Evolutionary conservation across 148 eudicot species (phyloP), one percentile per base, ranked within the genome.

Genomic region (Tetragonia tetragonoides): DNA sequence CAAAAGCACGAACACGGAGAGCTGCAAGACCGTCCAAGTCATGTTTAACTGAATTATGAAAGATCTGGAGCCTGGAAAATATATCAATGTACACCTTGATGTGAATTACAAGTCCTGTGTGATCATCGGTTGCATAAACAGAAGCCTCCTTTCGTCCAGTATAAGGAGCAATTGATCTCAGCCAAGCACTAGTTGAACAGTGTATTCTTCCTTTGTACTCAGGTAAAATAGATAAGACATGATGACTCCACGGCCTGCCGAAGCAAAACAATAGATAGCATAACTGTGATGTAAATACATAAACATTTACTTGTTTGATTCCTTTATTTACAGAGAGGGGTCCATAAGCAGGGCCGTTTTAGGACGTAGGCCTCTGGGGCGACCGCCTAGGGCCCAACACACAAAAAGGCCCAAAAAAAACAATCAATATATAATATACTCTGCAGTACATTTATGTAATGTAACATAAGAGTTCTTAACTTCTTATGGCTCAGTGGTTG

Each of bases 191-290:
- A n/a, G 97, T 89, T 62, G 97, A 90, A 83, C 98, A 94, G 73
- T 70, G 98, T 63, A 80, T 87, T 80, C 88, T 92, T 61, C 73
- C 80, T 84, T 94, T 92, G 60, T 84, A 89, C 84, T 94, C 97
- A 62, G 98, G 98, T 70, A 84, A 75, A 81, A 94, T 88, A 78
- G 93, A 84, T 65, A 94, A 79, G 62, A 94, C 97, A 80, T 91
- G 98, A 88, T 94, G 98, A 86, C 92, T 97, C 98, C 98, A 94
- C 37, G 98, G 86, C 98, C 98, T 94, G 81, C 73, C 76, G 79
- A 75, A 80, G 71, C 78, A 54, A 82, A 39, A 76, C 10, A 44
- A 67, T 62, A 23, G 57, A 40, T 15, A 76, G 16, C 57, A 70
- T 17, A 17, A 73, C 46, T 65, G 54, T 34, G 6, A 14, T 14